A percentile compares a stretch with the other conserved stretches of the same genome.
phyloP scores from a whole-genome alignment of 257 asterid species.

The Solanum raphanifolium region DNA sequence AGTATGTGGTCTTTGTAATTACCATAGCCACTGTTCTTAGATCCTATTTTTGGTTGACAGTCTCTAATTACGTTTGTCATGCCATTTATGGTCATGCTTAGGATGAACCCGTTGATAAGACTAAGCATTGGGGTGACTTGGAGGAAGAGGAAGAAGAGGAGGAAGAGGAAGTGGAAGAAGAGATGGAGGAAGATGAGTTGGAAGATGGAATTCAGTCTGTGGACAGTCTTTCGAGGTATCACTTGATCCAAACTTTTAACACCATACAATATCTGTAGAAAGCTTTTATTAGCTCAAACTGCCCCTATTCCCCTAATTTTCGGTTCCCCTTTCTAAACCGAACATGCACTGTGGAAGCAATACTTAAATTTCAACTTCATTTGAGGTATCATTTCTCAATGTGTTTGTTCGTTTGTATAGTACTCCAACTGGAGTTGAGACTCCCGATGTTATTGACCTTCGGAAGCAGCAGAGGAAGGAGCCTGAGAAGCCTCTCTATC shows the following conservation, averaged over 20 bases:
- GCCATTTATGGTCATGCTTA: conserved; percentile 5
- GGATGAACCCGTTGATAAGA: conserved; percentile 93
- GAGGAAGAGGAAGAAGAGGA: conserved; percentile 92
- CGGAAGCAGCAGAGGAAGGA: conserved; percentile 99
- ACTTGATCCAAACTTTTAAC: neutral
- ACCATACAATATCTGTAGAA: neutral
- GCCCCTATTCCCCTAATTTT: neutral
- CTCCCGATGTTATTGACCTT: conserved; percentile 95
- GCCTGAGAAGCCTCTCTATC: conserved; percentile 93
- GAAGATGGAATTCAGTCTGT: conserved; percentile 89
- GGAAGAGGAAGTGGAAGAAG: conserved; percentile 70
- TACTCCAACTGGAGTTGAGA: conserved; percentile 98
- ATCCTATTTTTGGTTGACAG: neutral
- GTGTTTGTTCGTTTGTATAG: conserved; percentile 23
- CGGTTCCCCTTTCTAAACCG: neutral
- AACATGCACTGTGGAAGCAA: neutral
- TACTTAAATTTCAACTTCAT: neutral
- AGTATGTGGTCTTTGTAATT: neutral
- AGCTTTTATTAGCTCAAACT: neutral
- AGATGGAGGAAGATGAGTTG: conserved; percentile 70
- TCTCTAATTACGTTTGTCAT: neutral
- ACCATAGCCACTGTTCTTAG: neutral
- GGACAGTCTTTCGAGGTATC: conserved; percentile 85
- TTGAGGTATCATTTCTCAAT: conserved; percentile 1
- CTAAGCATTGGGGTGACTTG: conserved; percentile 95